A percentile compares a stretch with the other conserved stretches of the same genome.
Conservation (phyloP, 345 rosid genomes). For the Cardamine chenopodiifolia region DNA sequence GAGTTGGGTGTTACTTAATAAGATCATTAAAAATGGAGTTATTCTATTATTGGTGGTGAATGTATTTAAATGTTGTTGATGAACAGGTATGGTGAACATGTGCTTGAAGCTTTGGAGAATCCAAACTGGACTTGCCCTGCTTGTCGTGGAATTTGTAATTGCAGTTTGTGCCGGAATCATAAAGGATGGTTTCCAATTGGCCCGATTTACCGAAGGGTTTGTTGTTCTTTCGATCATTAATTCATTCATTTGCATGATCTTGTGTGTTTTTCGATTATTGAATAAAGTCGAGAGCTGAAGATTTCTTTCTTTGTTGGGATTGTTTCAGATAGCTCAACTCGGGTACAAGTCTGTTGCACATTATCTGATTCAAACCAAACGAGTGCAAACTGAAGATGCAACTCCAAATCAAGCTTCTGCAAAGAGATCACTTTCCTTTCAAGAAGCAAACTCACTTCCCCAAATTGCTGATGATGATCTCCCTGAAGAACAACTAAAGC, state of each 20-base stretch:
- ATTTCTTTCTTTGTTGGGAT: constrained; percentile 13
- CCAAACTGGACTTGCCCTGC: constrained; percentile 81
- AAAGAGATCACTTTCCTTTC: constrained; percentile 67
- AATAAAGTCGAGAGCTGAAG: constrained; percentile 22
- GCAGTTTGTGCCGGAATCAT: constrained; percentile 80
- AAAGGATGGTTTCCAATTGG: constrained; percentile 95
- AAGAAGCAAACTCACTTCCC: constrained; percentile 39
- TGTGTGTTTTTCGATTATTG: neutral
- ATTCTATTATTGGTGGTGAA: neutral
- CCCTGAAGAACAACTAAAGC: too few relatives aligned
- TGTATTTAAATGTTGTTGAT: neutral
- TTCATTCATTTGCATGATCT: neutral
- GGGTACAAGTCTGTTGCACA: constrained; percentile 96
- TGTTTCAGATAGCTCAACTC: constrained; percentile 56
- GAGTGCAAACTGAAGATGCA: constrained; percentile 37
- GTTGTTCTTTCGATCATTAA: neutral
- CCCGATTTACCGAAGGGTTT: constrained; percentile 64
- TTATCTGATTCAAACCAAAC: constrained; percentile 69
- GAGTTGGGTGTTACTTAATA: constrained; percentile 49
- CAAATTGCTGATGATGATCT: neutral
- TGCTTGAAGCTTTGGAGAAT: constrained; percentile 80
- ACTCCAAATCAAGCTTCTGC: constrained; percentile 54
- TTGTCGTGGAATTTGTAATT: constrained; percentile 93
- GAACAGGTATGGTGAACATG: constrained; percentile 89
- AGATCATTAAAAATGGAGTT: constrained; percentile 10